Percentiles rank a stretch among this genome's conserved stretches.
Evolutionary conservation across 345 rosid genomes (phyloP).

Genomic region (Rhodamnia rubescens): DNA sequence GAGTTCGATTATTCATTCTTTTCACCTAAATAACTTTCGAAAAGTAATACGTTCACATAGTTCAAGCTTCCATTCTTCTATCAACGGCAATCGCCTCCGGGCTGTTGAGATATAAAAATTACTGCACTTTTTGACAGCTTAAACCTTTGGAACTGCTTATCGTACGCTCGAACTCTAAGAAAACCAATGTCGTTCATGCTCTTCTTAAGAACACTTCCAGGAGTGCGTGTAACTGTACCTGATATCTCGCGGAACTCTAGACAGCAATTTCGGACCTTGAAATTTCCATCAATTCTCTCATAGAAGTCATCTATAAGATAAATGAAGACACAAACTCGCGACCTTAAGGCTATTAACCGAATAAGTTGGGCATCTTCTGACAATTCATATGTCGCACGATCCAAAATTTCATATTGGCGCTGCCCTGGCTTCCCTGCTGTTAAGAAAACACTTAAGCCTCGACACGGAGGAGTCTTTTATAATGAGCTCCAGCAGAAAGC

Average conservation of each 20-base stretch:
- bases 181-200: background rate
- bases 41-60: background rate
- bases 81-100: background rate
- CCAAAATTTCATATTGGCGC: background rate
- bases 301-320: background rate
- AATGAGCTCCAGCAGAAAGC: background rate
- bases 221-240: background rate
- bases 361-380: background rate
- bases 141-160: background rate
- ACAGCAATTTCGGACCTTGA: background rate
- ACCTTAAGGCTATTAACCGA: background rate
- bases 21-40: background rate
- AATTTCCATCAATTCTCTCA: background rate
- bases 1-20: background rate
- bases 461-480: background rate
- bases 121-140: background rate
- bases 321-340: background rate
- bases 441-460: background rate
- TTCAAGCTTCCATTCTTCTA: background rate
- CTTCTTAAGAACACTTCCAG: background rate
- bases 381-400: background rate
- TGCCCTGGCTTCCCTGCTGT: background rate
- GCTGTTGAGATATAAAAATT: background rate
- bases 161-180: background rate
- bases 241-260: background rate